phyloP scores from a whole-genome alignment of 1,139 yeast species.

The Candida tropicalis region DNA sequence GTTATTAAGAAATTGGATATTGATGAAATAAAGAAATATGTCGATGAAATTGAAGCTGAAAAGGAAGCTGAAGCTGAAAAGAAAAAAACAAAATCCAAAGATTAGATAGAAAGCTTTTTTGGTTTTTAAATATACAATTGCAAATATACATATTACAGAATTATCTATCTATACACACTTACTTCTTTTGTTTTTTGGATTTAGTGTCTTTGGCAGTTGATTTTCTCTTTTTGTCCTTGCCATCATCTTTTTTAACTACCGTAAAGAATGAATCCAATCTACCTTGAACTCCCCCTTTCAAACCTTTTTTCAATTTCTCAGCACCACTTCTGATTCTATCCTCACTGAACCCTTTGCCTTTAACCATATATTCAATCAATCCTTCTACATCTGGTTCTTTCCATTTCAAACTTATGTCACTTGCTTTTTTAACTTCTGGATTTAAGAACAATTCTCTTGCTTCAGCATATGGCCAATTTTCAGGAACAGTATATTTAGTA shows the following conservation, averaged over 20 bases:
- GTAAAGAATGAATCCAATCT: conserved; percentile 90
- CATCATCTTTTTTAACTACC: conserved; percentile 60
- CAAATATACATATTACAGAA: conserved; percentile 8
- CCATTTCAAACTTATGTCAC: conserved; percentile 74
- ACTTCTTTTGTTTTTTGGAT: conserved; percentile 21
- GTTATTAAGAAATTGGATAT: conserved; percentile 56
- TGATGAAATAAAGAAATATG: conserved; percentile 77
- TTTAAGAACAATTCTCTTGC: conserved; percentile 80
- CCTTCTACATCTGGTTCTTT: conserved; percentile 78
- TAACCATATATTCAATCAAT: conserved; percentile 69
- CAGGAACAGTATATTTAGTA: conserved; percentile 82
- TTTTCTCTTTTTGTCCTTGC: conserved; percentile 26
- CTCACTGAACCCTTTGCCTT: conserved; percentile 84
- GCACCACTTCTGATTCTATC: conserved; percentile 90
- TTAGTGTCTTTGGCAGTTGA: conserved; percentile 21
- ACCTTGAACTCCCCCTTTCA: conserved; percentile 87
- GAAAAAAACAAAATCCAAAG: conserved; percentile 60
- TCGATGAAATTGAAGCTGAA: conserved; percentile 85
- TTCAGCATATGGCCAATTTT: conserved; percentile 90
- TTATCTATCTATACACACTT: not conserved
- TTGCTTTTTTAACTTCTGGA: conserved; percentile 74
- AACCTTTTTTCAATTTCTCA: conserved; percentile 78
- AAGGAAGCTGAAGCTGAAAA: conserved; percentile 89
- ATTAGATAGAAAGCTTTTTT: conserved; percentile 14
- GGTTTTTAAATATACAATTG: not conserved